A percentile compares a stretch with the other conserved stretches of the same genome.
phyloP scores from a whole-genome alignment of 2,329 filamentous ascomycete genomes.

The Blastomyces gilchristii region DNA sequence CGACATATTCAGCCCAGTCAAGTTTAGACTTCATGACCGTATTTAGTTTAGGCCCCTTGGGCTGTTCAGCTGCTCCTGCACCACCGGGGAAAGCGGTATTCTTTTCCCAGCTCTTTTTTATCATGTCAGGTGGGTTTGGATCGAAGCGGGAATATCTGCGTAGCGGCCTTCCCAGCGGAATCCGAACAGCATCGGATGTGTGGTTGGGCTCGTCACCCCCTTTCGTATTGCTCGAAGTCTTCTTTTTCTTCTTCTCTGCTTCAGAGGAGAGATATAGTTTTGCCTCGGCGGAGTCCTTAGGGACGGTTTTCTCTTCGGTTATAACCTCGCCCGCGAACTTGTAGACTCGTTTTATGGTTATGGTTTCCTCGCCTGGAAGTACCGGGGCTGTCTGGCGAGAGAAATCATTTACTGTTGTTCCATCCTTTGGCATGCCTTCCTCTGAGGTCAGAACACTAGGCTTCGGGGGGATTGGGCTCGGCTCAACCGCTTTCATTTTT shows the following conservation, averaged over 20 bases:
- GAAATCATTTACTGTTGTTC: neutral
- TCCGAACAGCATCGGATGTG: constrained; percentile 14
- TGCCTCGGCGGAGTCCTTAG: constrained; percentile 45
- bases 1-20: constrained; percentile 56
- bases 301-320: constrained; percentile 45
- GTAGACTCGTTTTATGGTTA: constrained; percentile 49
- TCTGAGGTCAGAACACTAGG: constrained; percentile 5
- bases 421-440: constrained; percentile 16
- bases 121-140: constrained; percentile 35
- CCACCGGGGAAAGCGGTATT: constrained; percentile 22
- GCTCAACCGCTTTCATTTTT: constrained; percentile 37
- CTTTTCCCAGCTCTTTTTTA: constrained; percentile 38
- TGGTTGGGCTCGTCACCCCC: constrained; percentile 9
- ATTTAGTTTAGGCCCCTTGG: constrained; percentile 50
- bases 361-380: constrained; percentile 32
- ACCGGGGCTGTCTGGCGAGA: neutral
- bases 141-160: constrained; percentile 39
- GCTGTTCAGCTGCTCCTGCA: constrained; percentile 16
- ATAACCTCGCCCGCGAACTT: constrained; percentile 48
- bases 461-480: constrained; percentile 10
- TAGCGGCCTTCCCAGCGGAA: constrained; percentile 30
- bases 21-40: constrained; percentile 56
- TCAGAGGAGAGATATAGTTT: constrained; percentile 40
- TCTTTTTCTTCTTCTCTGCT: constrained; percentile 30
- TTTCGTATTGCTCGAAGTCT: constrained; percentile 14